These are phyloP conservation scores for Tricholoma sp. DNA, from an alignment of 768 basidiomycete species.

Conservation along the genomic window DNA sequence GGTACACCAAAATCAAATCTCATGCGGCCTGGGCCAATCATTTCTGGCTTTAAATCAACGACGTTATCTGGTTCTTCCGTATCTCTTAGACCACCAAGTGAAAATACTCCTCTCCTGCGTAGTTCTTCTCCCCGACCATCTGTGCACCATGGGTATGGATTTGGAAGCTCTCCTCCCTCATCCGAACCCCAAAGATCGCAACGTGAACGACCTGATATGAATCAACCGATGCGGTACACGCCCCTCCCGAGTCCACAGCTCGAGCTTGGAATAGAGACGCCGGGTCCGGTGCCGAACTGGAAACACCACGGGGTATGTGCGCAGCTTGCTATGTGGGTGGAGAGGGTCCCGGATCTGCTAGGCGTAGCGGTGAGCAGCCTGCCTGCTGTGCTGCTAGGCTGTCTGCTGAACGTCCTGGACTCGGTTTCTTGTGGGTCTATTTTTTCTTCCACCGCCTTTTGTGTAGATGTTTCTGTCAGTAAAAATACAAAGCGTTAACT, in stretches of 20 bases:
- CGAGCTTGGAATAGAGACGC: neutral
- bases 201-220: neutral
- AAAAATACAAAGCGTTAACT: neutral
- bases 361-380: slow-evolving; percentile 40
- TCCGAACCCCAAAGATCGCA: neutral
- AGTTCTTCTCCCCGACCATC: neutral
- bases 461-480: neutral
- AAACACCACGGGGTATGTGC: neutral
- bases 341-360: slow-evolving; percentile 3
- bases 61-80: neutral
- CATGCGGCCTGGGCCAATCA: neutral
- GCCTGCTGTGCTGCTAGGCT: slow-evolving; percentile 84
- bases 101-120: neutral
- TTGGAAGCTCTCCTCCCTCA: neutral
- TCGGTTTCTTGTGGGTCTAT: slow-evolving; percentile 77
- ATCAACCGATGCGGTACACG: neutral
- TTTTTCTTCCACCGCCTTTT: neutral
- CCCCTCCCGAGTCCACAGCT: neutral
- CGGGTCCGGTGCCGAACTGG: neutral
- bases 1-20: neutral
- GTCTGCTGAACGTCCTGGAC: slow-evolving; percentile 86
- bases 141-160: neutral
- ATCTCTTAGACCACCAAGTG: neutral
- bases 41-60: neutral
- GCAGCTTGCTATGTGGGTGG: neutral